Conservation (phyloP, 257 asterid genomes). For the Parsonsia alboflavescens region DNA sequence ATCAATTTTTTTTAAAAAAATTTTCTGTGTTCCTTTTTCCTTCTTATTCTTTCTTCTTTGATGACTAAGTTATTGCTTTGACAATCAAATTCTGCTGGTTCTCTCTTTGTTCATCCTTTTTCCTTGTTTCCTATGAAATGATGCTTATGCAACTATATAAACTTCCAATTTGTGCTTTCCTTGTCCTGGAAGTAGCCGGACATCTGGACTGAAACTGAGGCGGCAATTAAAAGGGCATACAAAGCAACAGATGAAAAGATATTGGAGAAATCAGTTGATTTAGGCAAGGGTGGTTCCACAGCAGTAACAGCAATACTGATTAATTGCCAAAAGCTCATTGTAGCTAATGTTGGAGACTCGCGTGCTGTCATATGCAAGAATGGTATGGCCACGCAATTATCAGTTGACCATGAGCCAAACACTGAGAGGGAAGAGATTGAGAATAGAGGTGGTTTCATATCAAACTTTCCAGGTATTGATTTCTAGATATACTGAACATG, state of each 20-base stretch:
- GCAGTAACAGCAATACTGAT: slow-evolving; percentile 90
- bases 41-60: not conserved
- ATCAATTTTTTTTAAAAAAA: not conserved
- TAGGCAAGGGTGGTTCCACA: slow-evolving; percentile 91
- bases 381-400: slow-evolving; percentile 75
- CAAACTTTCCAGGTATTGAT: slow-evolving; percentile 70
- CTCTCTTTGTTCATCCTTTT: not conserved
- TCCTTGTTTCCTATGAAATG: not conserved
- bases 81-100: not conserved
- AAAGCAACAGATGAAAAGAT: slow-evolving; percentile 58
- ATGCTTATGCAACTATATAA: not conserved
- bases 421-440: slow-evolving; percentile 65
- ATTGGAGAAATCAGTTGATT: slow-evolving; percentile 63
- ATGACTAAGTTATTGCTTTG: not conserved
- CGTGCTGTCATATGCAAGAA: slow-evolving; percentile 85
- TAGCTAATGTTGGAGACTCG: slow-evolving; percentile 96
- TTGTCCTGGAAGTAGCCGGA: slow-evolving; percentile 47
- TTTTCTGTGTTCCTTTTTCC: not conserved
- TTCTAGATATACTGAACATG: not conserved
- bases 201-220: slow-evolving; percentile 74
- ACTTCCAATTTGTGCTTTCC: slow-evolving; percentile 4
- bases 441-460: slow-evolving; percentile 78
- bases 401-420: slow-evolving; percentile 83
- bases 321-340: slow-evolving; percentile 69
- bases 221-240: slow-evolving; percentile 73